These are phyloP conservation scores for Suillus subaureus DNA, from an alignment of 768 basidiomycete genomes.

Conservation along the genomic window DNA sequence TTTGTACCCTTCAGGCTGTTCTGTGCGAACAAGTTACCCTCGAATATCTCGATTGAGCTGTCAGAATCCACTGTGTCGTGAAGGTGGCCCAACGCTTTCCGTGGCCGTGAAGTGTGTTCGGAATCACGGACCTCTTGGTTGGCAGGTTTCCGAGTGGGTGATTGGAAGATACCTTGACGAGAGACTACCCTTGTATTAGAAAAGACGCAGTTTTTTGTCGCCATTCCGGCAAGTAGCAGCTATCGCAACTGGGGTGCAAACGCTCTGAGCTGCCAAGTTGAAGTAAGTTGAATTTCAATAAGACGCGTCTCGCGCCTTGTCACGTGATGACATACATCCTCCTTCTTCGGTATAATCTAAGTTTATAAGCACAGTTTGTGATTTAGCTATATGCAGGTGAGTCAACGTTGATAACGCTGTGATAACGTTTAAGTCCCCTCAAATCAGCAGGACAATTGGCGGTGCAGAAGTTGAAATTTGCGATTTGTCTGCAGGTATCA, in stretches of 20 bases:
- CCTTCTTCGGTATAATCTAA: neutral
- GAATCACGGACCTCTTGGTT: neutral
- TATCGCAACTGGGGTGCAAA: neutral
- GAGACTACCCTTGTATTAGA: neutral
- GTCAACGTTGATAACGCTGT: neutral
- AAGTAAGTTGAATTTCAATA: neutral
- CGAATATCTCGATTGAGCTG: conserved; percentile 35
- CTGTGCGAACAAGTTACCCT: conserved; percentile 18
- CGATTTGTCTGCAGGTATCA: neutral
- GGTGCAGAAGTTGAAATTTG: neutral
- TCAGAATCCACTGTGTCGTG: conserved; percentile 25
- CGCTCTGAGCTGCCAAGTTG: neutral
- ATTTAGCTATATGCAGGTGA: neutral
- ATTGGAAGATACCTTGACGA: neutral
- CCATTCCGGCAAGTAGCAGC: neutral
- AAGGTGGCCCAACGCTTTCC: neutral
- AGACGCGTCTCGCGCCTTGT: neutral
- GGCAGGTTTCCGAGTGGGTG: neutral
- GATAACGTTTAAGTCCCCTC: neutral
- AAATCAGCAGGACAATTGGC: neutral
- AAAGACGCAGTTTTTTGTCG: neutral
- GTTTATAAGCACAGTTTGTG: neutral
- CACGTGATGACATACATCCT: neutral
- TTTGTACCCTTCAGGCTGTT: conserved; percentile 22
- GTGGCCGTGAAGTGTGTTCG: neutral